Evolutionary conservation across 495 filamentous ascomycete species (phyloP), one percentile per base, ranked within the genome.

Genomic region (Zalerion maritima): DNA sequence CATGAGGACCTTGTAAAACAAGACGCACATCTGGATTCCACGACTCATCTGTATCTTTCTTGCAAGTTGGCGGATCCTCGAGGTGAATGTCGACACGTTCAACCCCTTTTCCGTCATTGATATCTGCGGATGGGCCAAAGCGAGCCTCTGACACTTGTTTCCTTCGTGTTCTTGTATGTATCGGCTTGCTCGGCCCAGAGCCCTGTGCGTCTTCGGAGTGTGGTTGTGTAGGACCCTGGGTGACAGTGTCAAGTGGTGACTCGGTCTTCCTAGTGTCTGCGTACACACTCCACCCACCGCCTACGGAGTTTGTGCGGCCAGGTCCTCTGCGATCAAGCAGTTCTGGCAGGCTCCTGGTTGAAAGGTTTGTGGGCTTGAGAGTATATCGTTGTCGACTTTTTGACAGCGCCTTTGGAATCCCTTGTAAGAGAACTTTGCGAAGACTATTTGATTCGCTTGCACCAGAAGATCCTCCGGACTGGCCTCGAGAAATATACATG

Each of bases 251-350:
- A 24, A 82, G 36, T 14, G 73, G 73, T 14, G 60, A 71, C 25
- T 67, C 66, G 27, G 64, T 66, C 12, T 63, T 39, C 13, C 57
- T 67, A 17, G 70, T 66, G 32, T 78, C 74, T 3, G 73, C 69
- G 40, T 89, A 93, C 3, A 83, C 62, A 29, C 75, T 67, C 67
- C 81, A 93, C 6, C 77, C 81, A 1, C 81, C 83, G 5, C 67
- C 69, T 2, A 81, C 75, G 3, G 61, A 58, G 39, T 77, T 79
- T 6, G 63, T 73, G 14, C 76, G 58, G 0, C 70, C 76, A 0
- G 71, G 51, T 4, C 84, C 83, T 2, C 79, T 64, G 12, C 75
- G 56, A 3, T 65, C 55, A 1, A 82, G 48, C 31, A 91, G 55
- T 1, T 75, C 69, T 8, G 62, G 53, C 3, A 93, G 55, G 30